Evolutionary conservation across 768 basidiomycete species (phyloP).

Genomic region (Naganishia vishniacii): DNA sequence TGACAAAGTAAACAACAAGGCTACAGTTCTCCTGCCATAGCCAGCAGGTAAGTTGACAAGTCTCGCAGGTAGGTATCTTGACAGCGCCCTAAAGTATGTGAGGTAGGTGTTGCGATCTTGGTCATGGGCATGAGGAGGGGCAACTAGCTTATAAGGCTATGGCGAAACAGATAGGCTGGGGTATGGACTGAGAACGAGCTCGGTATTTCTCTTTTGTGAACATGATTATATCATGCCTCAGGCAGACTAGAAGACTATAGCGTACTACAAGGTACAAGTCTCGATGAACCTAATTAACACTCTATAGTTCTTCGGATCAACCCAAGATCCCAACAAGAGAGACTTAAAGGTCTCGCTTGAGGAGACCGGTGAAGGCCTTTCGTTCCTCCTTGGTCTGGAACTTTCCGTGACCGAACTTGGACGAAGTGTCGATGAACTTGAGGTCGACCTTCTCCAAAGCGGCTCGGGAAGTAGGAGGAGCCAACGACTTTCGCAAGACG

Average conservation of each 20-base stretch:
- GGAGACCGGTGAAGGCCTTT: constrained; percentile 68
- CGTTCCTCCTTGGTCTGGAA: constrained; percentile 99
- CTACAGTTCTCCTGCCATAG: too few species aligned
- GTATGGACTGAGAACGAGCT: too few species aligned
- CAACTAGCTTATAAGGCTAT: too few species aligned
- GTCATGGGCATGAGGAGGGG: too few species aligned
- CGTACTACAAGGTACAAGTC: constrained; percentile 8
- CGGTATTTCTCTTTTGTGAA: constrained; percentile 5
- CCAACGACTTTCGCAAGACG: constrained; percentile 92
- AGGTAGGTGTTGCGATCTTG: too few species aligned
- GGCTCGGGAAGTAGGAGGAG: constrained; percentile 89
- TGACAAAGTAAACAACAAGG: too few species aligned
- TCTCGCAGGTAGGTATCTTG: too few species aligned
- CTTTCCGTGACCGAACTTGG: constrained; percentile 93
- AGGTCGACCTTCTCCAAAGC: constrained; percentile 96
- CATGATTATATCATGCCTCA: constrained; percentile 18
- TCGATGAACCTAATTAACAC: constrained; percentile 7
- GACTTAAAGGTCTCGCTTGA: constrained; percentile 44
- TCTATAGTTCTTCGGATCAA: constrained; percentile 6
- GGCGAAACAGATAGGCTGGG: too few species aligned
- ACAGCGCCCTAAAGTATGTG: too few species aligned
- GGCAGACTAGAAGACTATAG: constrained; percentile 9
- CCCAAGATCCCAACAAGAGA: constrained; percentile 23
- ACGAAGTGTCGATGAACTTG: constrained; percentile 98
- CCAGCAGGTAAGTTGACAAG: too few species aligned